Evolutionary conservation across 2,329 filamentous ascomycete genomes (phyloP).

Genomic region (Thelonectria blattea): DNA sequence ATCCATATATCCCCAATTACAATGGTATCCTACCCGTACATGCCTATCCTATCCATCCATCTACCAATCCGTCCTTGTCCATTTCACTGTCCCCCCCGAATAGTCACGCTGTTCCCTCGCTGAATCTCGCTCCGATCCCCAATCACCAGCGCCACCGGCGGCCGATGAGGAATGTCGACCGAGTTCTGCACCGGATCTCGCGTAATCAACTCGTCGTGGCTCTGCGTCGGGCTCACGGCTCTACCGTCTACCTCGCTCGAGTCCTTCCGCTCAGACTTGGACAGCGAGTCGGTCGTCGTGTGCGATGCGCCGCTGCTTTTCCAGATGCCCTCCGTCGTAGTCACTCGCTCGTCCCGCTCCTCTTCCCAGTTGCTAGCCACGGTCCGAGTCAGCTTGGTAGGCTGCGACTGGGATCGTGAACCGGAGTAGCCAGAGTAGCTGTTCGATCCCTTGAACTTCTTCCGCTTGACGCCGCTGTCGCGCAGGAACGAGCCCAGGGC

Average conservation of each 20-base stretch:
- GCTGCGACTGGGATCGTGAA: slow-evolving; percentile 32
- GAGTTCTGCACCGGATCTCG: slow-evolving; percentile 29
- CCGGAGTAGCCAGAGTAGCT: slow-evolving; percentile 38
- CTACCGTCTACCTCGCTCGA: slow-evolving; percentile 21
- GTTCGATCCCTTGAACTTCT: slow-evolving; percentile 71
- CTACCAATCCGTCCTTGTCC: not conserved
- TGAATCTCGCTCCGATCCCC: slow-evolving; percentile 27
- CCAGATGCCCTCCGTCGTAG: slow-evolving; percentile 38
- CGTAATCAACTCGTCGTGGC: slow-evolving; percentile 38
- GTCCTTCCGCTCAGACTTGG: slow-evolving; percentile 30
- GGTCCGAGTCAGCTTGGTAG: slow-evolving; percentile 30
- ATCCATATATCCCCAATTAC: not conserved
- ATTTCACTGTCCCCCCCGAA: not conserved
- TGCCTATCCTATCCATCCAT: not conserved
- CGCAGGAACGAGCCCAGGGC: slow-evolving; percentile 89
- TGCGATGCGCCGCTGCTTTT: slow-evolving; percentile 28
- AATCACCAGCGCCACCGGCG: slow-evolving; percentile 26
- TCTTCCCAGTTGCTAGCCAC: slow-evolving; percentile 35
- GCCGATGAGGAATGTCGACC: slow-evolving; percentile 25
- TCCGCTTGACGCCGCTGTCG: slow-evolving; percentile 85
- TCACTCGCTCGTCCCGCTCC: slow-evolving; percentile 27
- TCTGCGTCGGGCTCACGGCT: slow-evolving; percentile 36
- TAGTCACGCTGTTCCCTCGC: slow-evolving; percentile 8
- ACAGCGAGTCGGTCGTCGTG: slow-evolving; percentile 27
- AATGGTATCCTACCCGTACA: not conserved